Evolutionary conservation across 2,329 filamentous ascomycete species (phyloP).

Genomic region (Dendrostoma leiphaemia): DNA sequence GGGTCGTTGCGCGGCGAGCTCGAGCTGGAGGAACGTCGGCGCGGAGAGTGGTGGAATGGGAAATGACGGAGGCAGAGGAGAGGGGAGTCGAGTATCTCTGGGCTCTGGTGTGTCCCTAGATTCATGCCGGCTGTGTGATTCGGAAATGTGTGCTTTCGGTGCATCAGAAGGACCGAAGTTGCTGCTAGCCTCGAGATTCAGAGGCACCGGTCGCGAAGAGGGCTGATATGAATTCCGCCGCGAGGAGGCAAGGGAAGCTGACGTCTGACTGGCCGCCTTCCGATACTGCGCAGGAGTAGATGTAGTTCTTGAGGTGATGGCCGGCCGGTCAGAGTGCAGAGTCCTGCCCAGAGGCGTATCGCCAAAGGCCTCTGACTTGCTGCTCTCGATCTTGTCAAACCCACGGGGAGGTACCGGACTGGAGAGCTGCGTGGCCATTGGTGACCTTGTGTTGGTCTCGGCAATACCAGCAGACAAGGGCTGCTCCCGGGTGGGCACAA

Average conservation of each 20-base stretch:
- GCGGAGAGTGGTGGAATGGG: slow-evolving; percentile 66
- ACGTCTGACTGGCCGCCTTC: slow-evolving; percentile 30
- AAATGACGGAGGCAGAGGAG: slow-evolving; percentile 53
- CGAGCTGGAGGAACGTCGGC: slow-evolving; percentile 63
- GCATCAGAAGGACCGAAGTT: slow-evolving; percentile 22
- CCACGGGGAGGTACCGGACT: slow-evolving; percentile 19
- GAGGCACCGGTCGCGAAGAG: slow-evolving; percentile 38
- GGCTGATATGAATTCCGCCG: slow-evolving; percentile 52
- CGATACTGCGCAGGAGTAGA: slow-evolving; percentile 50
- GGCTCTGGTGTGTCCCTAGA: slow-evolving; percentile 26
- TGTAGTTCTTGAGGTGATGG: slow-evolving; percentile 35
- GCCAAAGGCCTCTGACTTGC: slow-evolving; percentile 16
- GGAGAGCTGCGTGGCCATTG: slow-evolving; percentile 33
- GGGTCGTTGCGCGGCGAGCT: slow-evolving; percentile 59
- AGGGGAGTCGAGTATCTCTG: slow-evolving; percentile 29
- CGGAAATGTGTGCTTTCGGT: neutral
- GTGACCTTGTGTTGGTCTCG: slow-evolving; percentile 32
- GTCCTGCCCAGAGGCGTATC: slow-evolving; percentile 30
- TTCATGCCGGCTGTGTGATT: slow-evolving; percentile 1
- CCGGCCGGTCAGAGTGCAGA: slow-evolving; percentile 30
- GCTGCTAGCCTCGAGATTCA: slow-evolving; percentile 38
- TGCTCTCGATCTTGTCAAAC: slow-evolving; percentile 26
- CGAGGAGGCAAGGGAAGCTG: slow-evolving; percentile 28
- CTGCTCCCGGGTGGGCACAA: slow-evolving; percentile 43
- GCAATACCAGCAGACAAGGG: slow-evolving; percentile 34